Evolutionary conservation across 2,329 filamentous ascomycete species (phyloP), one percentile per base, ranked within the genome.

Genomic region (Aspergillus felis): DNA sequence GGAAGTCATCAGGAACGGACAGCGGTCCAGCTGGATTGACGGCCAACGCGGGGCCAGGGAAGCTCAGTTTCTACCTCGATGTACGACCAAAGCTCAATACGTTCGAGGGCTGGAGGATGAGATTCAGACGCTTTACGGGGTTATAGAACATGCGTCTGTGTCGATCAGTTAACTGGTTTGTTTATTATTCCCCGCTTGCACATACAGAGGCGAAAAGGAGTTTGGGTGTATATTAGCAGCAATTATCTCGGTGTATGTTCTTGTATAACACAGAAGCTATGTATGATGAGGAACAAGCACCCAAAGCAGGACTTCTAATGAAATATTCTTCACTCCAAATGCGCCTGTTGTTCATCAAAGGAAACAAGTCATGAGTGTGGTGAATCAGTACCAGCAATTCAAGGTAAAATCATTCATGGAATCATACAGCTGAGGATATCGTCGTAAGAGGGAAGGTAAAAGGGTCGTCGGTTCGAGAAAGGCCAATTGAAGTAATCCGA

Each of bases 1-100:
- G 94, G 0, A 85, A 81, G 65, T 73, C 80, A 29, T 57, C 73
- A 61, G 67, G 63, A 57, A 28, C 75, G 71, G 56, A 55, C 49
- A 62, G 53, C 35, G 62, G 59, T n/a, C 50, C 64, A 27, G 35
- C 60, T 14, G 71, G 70, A 9, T 58, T 75, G 55, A 63, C 69
- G 38, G 66, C 67, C 53, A 70, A 71, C 53, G 64, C 70, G 25
- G 67, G 65, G 1, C 67, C 69, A 14, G 75, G 70, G 17, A 81
- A 79, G 48, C 67, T 87, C 63, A 87, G 81, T 63, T 88, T 88
- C 64, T 87, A 84, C 68, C 68, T 88, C 53, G 85, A 88, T 68
- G 85, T 87, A 4, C 76, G 85, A 64, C 85, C 85, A 6, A 88
- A 87, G 74, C 58, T 88, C 70, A 88, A 87, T 69, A 83, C 74